Conservation (phyloP, 306 rosid genomes). For the Lathyrus oleraceus region DNA sequence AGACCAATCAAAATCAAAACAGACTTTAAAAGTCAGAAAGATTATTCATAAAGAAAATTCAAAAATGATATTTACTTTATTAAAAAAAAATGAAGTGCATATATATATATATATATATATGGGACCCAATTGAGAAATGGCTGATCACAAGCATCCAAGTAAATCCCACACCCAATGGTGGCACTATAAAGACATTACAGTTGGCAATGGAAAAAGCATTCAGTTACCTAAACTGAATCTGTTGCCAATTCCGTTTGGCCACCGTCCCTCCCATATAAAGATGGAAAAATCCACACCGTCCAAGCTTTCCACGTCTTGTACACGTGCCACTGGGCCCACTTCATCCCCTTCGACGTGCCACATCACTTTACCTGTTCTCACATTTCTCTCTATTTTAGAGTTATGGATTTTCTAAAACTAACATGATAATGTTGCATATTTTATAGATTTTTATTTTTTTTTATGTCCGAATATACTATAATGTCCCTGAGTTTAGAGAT, state of each 20-base stretch:
- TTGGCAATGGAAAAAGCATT: slow-evolving; percentile 8
- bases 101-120: neutral
- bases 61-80: neutral
- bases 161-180: slow-evolving; percentile 12
- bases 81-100: too few species aligned
- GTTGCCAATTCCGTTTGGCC: slow-evolving; percentile 38
- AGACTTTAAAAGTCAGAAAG: too few species aligned
- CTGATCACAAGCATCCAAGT: slow-evolving; percentile 40
- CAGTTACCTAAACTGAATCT: slow-evolving; percentile 9
- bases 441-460: too few species aligned
- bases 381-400: too few species aligned
- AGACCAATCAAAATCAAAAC: too few species aligned
- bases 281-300: neutral
- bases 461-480: too few species aligned
- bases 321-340: slow-evolving; percentile 56
- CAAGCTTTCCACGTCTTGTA: slow-evolving; percentile 54
- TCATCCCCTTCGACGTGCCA: slow-evolving; percentile 43
- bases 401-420: too few species aligned
- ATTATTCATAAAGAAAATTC: too few species aligned
- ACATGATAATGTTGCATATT: too few species aligned
- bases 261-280: slow-evolving; percentile 41
- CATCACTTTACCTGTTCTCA: slow-evolving; percentile 24
- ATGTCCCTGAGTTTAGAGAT: too few species aligned
- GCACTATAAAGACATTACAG: slow-evolving; percentile 35
- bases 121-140: slow-evolving; percentile 29